Base-by-base conservation (phyloP, 1,139 yeast genomes). In the Candida buenavistaensis region DNA sequence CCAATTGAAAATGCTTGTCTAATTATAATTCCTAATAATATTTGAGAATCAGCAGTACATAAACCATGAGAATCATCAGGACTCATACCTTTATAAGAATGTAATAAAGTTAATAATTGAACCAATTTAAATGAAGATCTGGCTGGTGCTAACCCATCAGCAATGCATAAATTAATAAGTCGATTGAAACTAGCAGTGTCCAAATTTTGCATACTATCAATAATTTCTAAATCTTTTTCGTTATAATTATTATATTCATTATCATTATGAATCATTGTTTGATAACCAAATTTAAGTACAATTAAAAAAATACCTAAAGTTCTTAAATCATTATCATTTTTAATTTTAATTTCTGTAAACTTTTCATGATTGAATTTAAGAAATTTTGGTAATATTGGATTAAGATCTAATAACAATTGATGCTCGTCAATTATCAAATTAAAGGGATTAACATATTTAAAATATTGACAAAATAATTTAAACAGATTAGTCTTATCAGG, bases 1-100 rank as follows among this genome's bases (percentile, higher is more conserved):
- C 76, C 76, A 33, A 68, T 68, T 5, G 72, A 55, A 30, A 64
- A 42, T 0, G 76, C 73, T 42, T 69, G 75, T 20, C 58, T 55
- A 13, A 68, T 51, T 10, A 63, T 59, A 2, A 59, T 52, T 0
- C 75, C 73, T 36, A 68, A 57, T 20, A 68, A 51, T 8, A 66
- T 52, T 34, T 66, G 69, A 8, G 68, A 58, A 42, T 69, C 75
- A 0, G 68, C 59, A 5, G 71, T 69, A 26, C 73, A 64, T 16
- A 70, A 52, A 1, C 76, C 76, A 43, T 62, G 68, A 40, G 70
- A 58, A 46, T 70, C 75, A 42, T 63, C 64, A 2, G 75, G 75
- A 5, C 64, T 59, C 7, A 68, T 63, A 32, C 55, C 58, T 23
- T 68, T 50, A 45, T 66, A 69, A 38, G 63, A 67, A 38, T 64